phyloP scores from a whole-genome alignment of 768 basidiomycete genomes.

The Lyophyllum shimeji region DNA sequence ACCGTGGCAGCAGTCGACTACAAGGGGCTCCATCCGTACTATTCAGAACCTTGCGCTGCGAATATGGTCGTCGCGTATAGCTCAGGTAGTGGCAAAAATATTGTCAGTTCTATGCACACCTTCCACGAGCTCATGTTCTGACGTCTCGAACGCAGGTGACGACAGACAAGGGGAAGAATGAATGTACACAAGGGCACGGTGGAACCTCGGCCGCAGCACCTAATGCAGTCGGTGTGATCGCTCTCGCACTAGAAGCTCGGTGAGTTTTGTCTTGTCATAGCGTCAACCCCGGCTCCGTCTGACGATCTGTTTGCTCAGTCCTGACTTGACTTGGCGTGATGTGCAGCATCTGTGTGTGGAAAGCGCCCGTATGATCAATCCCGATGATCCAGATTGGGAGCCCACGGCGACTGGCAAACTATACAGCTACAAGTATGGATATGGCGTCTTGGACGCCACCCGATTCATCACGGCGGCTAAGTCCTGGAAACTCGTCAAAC shows the following conservation, averaged over 20 bases:
- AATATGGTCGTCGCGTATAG: conserved; percentile 97
- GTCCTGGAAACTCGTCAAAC: conserved; percentile 85
- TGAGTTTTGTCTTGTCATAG: conserved; percentile 28
- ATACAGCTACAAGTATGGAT: conserved; percentile 93
- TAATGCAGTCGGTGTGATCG: conserved; percentile 92
- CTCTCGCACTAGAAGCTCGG: conserved; percentile 87
- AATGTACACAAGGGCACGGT: conserved; percentile 82
- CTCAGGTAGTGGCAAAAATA: conserved; percentile 90
- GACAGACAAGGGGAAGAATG: conserved; percentile 85
- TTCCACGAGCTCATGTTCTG: conserved; percentile 11
- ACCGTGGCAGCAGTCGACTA: conserved; percentile 96
- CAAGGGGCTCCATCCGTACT: conserved; percentile 92
- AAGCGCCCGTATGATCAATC: conserved; percentile 76
- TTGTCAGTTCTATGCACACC: conserved; percentile 55
- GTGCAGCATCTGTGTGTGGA: conserved; percentile 86
- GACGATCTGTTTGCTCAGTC: conserved; percentile 42
- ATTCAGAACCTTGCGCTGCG: conserved; percentile 96
- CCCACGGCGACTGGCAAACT: conserved; percentile 63
- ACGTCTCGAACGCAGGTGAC: conserved; percentile 64
- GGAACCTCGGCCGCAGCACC: conserved; percentile 99
- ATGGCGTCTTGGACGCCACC: conserved; percentile 84
- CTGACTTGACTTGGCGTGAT: conserved; percentile 96
- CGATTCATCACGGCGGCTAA: conserved; percentile 79
- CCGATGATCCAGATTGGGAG: conserved; percentile 95
- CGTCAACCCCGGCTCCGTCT: not conserved